Evolutionary conservation across 2,329 filamentous ascomycete genomes (phyloP), one percentile per base, ranked within the genome.

Genomic region (Venturia nashicola): DNA sequence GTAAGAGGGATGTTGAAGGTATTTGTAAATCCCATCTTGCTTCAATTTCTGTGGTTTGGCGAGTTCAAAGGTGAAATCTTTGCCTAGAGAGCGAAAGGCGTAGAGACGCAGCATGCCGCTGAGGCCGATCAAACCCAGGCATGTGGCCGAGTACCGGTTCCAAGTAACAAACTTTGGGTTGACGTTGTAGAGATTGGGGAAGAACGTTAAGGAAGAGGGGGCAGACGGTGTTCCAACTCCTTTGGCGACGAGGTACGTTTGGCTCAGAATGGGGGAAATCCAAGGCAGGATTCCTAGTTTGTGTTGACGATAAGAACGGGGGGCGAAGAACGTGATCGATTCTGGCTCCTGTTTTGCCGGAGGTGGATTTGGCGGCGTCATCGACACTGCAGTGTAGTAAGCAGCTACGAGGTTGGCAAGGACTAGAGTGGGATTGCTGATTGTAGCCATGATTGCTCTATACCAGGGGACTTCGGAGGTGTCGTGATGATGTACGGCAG

Each of bases 1-100:
- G 65, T 83, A 84, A 63, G 80, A 80, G 1, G 81, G 80, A 67
- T 83, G 80, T 67, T 82, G 80, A 2, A 82, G 70, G 65, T 77
- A 79, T 20, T 67, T 66, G 65, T 83, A 83, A 1, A 83, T 70
- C 0, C 81, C 81, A 0, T 68, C 71, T 0, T 79, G 83, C 14
- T 76, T 73, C 8, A 83, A 70, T 1, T 70, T 67, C 64, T 79
- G 74, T 0, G 82, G 82, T 61, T 73, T 68, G 0, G 77, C 71
- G 1, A 85, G 76, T 1, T 75, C 73, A 67, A 83, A 85, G 0
- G 82, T 84, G 67, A 84, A 84, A 64, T 81, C 77, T 11, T 70
- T 72, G 1, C 82, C 82, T 0, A 84, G 74, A 0, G 75, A 70
- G 0, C 72, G 70, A 67, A 77, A 83, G 0, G 80, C 76, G 0